Base-by-base conservation (phyloP, 495 filamentous ascomycete species). In the Thozetella sp. region DNA sequence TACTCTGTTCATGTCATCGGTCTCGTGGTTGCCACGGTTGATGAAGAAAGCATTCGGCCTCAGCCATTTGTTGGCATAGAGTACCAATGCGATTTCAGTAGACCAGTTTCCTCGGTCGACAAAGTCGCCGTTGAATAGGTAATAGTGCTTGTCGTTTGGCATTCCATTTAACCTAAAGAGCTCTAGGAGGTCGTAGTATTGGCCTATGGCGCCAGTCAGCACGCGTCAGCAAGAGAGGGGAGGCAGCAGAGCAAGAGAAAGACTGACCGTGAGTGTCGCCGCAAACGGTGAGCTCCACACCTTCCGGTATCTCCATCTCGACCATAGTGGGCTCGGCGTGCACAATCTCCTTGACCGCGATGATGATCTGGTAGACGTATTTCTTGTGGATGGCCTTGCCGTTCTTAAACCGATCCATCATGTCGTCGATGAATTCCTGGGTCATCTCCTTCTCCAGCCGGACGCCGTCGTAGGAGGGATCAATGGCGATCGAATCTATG, bases 121-220 rank as follows among this genome's bases (percentile, higher is more conserved):
- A 63, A 99, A 99, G 74, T 99, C 95, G 63, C 95, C 95, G 75
- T 99, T 99, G 84, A 99, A 99, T 52, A 99, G 87, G 68, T 97
- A 99, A 67, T 86, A 87, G 63, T 98, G 92, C 61, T 88, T 90
- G 63, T 92, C 90, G 17, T 84, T 84, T 0, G 95, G 95, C 59
- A 81, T 84, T 22, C 96, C 96, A 67, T 96, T 96, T 43, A 95
- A 83, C 63, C 91, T 82, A 85, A 99, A 99, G 62, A 99, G 90
- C 67, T 99, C 91, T 76, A 99, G 86, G 19, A 99, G 80, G 72
- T 99, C 95, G 67, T 93, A 99, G 78, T 90, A 99, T 86, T 99
- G 95, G n/a, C 93, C 91, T 94, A 52, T 57, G 45, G 50, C 30
- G 45, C 25, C 57, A 45, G 62, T 75, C 51, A 73, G 53, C 48